Conservation (phyloP, 2,329 filamentous ascomycete genomes). For the Clarireedia sp. region DNA sequence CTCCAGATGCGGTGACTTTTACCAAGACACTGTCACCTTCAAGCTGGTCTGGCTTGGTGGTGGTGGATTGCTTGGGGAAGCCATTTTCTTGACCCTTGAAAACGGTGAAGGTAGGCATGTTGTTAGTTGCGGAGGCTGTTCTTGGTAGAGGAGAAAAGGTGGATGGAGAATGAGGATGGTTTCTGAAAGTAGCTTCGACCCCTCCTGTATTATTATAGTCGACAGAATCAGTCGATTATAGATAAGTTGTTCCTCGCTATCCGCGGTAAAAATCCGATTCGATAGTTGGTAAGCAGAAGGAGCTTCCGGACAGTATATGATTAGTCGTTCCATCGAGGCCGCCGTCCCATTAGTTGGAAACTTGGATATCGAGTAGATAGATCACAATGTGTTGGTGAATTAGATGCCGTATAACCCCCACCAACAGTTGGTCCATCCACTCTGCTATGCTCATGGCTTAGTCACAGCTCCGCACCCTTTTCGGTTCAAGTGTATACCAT, state of each 20-base stretch:
- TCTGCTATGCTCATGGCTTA: too few relatives aligned
- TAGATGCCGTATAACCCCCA: too few relatives aligned
- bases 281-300: too few relatives aligned
- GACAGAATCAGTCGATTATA: neutral
- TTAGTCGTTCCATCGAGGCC: too few relatives aligned
- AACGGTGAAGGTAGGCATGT: conserved; percentile 14
- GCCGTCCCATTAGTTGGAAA: too few relatives aligned
- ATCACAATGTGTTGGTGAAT: too few relatives aligned
- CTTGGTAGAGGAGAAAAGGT: neutral
- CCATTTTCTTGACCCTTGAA: conserved; percentile 12
- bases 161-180: neutral
- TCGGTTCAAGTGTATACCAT: too few relatives aligned
- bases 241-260: neutral
- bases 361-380: too few relatives aligned
- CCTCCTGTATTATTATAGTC: neutral
- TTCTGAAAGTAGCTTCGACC: neutral
- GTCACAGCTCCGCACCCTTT: too few relatives aligned
- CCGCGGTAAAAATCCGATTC: neutral
- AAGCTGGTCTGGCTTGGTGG: conserved; percentile 10
- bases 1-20: conserved; percentile 12
- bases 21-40: conserved; percentile 11
- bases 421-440: too few relatives aligned
- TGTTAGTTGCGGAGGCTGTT: neutral
- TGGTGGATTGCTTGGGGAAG: conserved; percentile 5
- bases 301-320: too few relatives aligned